Evolutionary conservation across 257 asterid genomes (phyloP).

Genomic region (Solanum bukasovii): DNA sequence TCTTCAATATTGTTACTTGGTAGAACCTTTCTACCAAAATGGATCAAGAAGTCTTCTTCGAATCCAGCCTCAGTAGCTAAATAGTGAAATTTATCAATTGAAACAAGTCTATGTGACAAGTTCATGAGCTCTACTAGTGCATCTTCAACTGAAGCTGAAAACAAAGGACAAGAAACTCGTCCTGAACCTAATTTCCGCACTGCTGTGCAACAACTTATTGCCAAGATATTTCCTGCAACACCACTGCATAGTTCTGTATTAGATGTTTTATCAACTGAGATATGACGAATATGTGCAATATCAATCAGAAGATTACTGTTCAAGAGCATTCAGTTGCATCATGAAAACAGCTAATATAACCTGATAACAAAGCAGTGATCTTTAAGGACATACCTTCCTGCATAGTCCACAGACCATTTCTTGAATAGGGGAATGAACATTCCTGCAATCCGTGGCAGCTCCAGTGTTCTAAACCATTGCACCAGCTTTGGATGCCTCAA

Average conservation of each 20-base stretch:
- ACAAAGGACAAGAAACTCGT: constrained; percentile 30
- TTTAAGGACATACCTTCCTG: constrained; percentile 50
- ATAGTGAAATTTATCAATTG: constrained; percentile 49
- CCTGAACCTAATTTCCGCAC: constrained; percentile 36
- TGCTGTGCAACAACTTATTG: constrained; percentile 61
- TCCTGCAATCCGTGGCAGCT: constrained; percentile 53
- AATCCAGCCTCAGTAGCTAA: constrained; percentile 79
- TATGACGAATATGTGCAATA: not conserved
- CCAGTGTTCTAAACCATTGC: constrained; percentile 57
- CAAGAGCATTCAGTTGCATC: not conserved
- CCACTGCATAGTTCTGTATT: constrained; percentile 48
- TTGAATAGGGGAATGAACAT: constrained; percentile 60
- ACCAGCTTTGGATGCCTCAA: constrained; percentile 42
- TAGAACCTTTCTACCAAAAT: constrained; percentile 57
- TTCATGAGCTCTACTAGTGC: constrained; percentile 50
- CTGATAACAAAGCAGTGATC: not conserved
- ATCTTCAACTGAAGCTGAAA: constrained; percentile 27
- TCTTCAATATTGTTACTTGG: constrained; percentile 49
- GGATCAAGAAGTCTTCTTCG: constrained; percentile 53
- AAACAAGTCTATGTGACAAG: constrained; percentile 33
- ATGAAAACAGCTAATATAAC: not conserved
- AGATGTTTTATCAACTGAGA: constrained; percentile 12
- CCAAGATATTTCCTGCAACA: constrained; percentile 76
- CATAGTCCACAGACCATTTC: constrained; percentile 76
- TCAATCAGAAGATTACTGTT: not conserved